phyloP scores from a whole-genome alignment of 2,329 filamentous ascomycete genomes.

The Scytalidium sp. region DNA sequence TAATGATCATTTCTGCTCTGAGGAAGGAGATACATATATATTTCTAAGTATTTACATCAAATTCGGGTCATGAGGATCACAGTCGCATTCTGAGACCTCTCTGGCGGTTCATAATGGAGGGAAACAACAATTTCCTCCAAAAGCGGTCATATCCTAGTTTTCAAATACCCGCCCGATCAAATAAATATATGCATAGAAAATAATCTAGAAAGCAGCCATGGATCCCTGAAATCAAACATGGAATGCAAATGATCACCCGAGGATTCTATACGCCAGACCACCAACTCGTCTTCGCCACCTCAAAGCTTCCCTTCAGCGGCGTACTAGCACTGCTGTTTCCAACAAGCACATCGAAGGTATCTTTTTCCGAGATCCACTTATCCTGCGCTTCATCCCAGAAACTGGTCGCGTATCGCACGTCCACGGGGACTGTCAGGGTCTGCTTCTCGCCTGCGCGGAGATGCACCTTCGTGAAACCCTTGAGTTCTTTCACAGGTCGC shows the following conservation, averaged over 20 bases:
- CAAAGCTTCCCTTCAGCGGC: constrained; percentile 49
- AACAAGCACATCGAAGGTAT: constrained; percentile 60
- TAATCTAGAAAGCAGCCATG: not conserved
- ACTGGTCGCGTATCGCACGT: constrained; percentile 51
- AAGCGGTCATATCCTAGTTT: too few relatives aligned
- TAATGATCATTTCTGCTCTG: too few relatives aligned
- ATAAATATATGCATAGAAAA: not conserved
- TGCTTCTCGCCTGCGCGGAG: constrained; percentile 55
- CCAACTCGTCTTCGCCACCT: constrained; percentile 57
- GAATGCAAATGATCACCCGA: too few relatives aligned
- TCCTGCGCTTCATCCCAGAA: constrained; percentile 47
- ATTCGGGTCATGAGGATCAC: too few relatives aligned
- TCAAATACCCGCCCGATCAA: too few relatives aligned
- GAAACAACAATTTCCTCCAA: too few relatives aligned
- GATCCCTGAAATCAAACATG: constrained; percentile 15
- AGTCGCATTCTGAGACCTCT: too few relatives aligned
- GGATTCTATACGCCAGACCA: constrained; percentile 62
- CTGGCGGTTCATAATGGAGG: too few relatives aligned
- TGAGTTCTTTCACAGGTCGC: constrained; percentile 57
- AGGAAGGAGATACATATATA: too few relatives aligned
- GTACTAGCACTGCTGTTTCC: constrained; percentile 51
- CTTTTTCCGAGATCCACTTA: constrained; percentile 63
- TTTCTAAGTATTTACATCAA: too few relatives aligned
- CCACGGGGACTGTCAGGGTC: constrained; percentile 51
- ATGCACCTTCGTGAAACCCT: constrained; percentile 61